These are phyloP conservation scores for Eimeria sp. DNA, from an alignment of 169 alveolate genomes.

Conservation along the genomic window DNA sequence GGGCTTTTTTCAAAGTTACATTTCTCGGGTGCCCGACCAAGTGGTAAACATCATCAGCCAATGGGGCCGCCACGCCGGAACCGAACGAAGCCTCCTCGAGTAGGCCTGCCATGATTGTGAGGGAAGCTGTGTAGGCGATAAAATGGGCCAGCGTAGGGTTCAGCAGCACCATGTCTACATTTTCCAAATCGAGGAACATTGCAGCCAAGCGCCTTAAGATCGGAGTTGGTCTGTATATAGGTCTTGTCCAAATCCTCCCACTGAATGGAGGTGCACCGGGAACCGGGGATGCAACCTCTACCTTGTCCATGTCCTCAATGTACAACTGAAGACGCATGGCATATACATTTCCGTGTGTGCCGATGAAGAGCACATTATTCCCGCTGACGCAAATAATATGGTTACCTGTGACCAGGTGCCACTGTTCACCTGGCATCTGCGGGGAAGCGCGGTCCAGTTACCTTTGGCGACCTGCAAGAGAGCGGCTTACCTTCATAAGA, in stretches of 20 bases:
- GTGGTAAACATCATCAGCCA: conserved; percentile 23
- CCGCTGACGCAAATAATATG: neutral
- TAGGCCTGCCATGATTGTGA: conserved; percentile 61
- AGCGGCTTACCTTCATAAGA: conserved; percentile 28
- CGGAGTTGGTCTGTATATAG: conserved; percentile 55
- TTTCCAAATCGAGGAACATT: conserved; percentile 20
- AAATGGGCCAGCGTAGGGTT: conserved; percentile 55
- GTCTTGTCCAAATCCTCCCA: conserved; percentile 57
- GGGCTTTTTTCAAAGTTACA: neutral
- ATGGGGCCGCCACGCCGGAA: conserved; percentile 45
- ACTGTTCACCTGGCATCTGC: neutral
- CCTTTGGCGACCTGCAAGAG: neutral
- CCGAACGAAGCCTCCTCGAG: conserved; percentile 62
- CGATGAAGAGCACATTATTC: neutral
- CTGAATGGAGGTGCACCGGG: conserved; percentile 70
- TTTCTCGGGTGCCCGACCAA: conserved; percentile 35
- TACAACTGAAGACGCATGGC: conserved; percentile 31
- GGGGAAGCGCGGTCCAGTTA: neutral
- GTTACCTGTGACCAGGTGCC: neutral
- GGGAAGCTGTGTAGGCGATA: conserved; percentile 51
- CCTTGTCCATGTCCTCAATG: conserved; percentile 61
- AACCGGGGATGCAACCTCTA: conserved; percentile 57
- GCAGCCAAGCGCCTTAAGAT: conserved; percentile 47
- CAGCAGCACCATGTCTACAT: conserved; percentile 47
- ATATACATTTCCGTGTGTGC: neutral